Evolutionary conservation across 2,329 filamentous ascomycete species (phyloP), one percentile per base, ranked within the genome.

Genomic region (Metarhizium rileyi): DNA sequence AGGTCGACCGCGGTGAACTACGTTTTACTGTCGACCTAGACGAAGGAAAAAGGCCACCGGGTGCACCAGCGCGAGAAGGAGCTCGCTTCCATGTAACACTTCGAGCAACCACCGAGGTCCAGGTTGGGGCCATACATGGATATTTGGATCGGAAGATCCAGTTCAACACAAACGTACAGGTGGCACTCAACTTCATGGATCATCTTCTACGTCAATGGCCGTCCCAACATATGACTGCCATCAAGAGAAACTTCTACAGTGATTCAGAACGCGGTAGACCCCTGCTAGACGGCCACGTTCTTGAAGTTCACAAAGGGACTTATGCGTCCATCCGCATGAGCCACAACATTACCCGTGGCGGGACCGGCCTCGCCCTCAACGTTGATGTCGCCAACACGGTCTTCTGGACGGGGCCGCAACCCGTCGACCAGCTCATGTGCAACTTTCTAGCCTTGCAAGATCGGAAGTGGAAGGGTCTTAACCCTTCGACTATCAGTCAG

Each of bases 311-410:
- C 70, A 95, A 95, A 63, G 93, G 93, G 27, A 84, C 90, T 4
- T 97, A 95, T 59, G 82, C 89, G 9, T 90, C 90, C 0, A 83
- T 96, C 47, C 81, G 90, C 40, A 77, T 91, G 22, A 85, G 84
- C 44, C 76, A 87, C 65, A 64, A 63, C 52, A 28, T 63, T 16
- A 33, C 52, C n/a, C 61, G 76, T 61, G 67, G 71, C 1, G 75
- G 78, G 28, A 76, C 79, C 25, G 80, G 80, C 8, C 74, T 97
- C 5, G 81, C 86, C 0, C 71, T 98, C 62, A 97, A 96, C 58
- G 81, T 95, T 10, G 91, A 98, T 60, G 86, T 95, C 27, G 85
- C 90, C 50, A 95, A 97, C 62, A 87, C 88, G 0, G 87, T 86
- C 12, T 98, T 98, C 70, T 97, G 87, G 85, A 75, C 67, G 0